These are phyloP conservation scores for Rhododendron simsii DNA, from an alignment of 148 eudicot genomes.

Conservation along the genomic window DNA sequence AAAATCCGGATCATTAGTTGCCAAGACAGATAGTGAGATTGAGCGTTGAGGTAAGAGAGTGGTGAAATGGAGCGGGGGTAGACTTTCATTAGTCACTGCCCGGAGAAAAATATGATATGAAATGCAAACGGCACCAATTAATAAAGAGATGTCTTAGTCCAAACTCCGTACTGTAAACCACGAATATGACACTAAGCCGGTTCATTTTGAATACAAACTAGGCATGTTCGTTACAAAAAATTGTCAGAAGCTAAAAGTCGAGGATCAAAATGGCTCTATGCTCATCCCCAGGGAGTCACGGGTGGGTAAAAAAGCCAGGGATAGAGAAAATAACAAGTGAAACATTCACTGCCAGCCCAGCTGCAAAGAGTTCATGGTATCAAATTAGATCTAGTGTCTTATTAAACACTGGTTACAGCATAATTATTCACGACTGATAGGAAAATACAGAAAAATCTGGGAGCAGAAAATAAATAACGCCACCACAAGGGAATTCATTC, in stretches of 20 bases:
- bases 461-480: not conserved
- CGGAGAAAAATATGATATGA: not conserved
- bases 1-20: too few species aligned
- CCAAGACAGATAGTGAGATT: too few species aligned
- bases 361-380: not conserved
- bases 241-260: not conserved
- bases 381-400: not conserved
- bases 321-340: not conserved
- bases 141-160: not conserved
- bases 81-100: not conserved
- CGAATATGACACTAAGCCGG: not conserved
- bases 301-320: not conserved
- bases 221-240: not conserved
- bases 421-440: conserved; percentile 16
- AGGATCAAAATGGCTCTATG: not conserved
- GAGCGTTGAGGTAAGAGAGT: too few species aligned
- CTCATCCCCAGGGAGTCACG: not conserved
- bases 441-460: conserved; percentile 2
- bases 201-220: not conserved
- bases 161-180: not conserved
- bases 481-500: not conserved
- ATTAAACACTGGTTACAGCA: conserved; percentile 10
- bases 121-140: not conserved
- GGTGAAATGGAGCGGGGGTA: too few species aligned
- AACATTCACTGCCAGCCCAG: not conserved